Evolutionary conservation across 306 rosid species (phyloP).

Genomic region (Malus sieversii): DNA sequence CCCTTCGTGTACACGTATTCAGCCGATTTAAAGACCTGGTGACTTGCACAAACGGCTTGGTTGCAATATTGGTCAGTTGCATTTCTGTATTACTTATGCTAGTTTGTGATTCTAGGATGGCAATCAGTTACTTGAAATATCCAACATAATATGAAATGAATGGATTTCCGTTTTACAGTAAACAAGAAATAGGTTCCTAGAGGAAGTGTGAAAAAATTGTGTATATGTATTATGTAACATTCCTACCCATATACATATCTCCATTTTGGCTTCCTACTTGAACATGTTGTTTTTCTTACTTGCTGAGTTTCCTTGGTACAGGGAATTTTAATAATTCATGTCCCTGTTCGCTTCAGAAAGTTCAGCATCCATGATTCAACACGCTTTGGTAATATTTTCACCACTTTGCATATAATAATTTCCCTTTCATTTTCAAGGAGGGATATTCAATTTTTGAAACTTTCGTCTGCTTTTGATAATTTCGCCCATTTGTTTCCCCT

Average conservation of each 20-base stretch:
- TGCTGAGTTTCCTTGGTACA: conserved; percentile 33
- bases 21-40: conserved; percentile 85
- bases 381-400: conserved; percentile 54
- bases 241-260: background rate
- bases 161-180: background rate
- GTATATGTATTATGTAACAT: background rate
- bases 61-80: conserved; percentile 79
- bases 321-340: conserved; percentile 87
- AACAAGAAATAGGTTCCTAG: background rate
- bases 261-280: background rate
- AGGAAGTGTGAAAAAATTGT: background rate
- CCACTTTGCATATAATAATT: background rate
- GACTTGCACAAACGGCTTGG: conserved; percentile 83
- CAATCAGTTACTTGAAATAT: conserved; percentile 1
- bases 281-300: conserved; percentile 11
- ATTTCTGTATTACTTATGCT: conserved; percentile 2
- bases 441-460: background rate
- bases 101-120: background rate
- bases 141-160: background rate
- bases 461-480: background rate
- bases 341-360: conserved; percentile 63
- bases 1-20: conserved; percentile 87
- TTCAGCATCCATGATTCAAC: conserved; percentile 62
- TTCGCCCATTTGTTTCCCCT: background rate
- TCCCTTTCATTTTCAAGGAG: conserved; percentile 2